phyloP scores from a whole-genome alignment of 208 protist species.

The Leishmania lainsoni region DNA sequence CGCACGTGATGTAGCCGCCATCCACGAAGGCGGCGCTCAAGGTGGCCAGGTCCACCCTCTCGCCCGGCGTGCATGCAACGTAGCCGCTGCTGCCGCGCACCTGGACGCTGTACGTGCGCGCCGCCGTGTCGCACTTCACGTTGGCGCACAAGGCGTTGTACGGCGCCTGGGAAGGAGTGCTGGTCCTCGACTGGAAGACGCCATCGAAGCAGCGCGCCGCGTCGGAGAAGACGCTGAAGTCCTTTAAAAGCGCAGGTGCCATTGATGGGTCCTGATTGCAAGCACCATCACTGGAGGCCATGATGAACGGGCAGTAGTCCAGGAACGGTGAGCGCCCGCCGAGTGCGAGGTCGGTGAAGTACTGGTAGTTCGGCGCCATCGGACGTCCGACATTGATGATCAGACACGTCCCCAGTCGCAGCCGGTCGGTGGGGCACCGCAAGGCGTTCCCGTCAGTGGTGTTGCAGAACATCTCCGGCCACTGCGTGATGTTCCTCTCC shows the following conservation, averaged over 20 bases:
- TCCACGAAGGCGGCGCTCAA: not conserved
- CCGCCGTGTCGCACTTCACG: not conserved
- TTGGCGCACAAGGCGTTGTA: conserved; percentile 3
- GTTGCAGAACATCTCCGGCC: conserved; percentile 58
- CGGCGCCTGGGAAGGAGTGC: no score
- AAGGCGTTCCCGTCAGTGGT: not conserved
- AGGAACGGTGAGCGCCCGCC: not conserved
- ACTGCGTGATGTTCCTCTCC: conserved; percentile 29
- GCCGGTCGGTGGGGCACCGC: not conserved
- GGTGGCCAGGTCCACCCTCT: not conserved
- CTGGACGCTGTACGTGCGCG: not conserved
- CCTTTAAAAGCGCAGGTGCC: fast-evolving
- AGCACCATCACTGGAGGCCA: no score
- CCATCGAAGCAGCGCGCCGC: conserved; percentile 6
- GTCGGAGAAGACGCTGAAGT: not conserved
- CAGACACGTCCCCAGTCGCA: not conserved
- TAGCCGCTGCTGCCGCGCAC: not conserved
- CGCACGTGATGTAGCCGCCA: not conserved
- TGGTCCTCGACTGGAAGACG: not conserved
- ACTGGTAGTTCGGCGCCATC: not conserved
- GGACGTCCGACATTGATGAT: fast-evolving
- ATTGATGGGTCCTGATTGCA: not conserved
- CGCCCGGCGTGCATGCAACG: not conserved
- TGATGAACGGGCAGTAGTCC: not conserved
- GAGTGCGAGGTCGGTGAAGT: not conserved